Conservation (phyloP, 768 basidiomycete genomes). For the Dictyophora rubrovolvata region DNA sequence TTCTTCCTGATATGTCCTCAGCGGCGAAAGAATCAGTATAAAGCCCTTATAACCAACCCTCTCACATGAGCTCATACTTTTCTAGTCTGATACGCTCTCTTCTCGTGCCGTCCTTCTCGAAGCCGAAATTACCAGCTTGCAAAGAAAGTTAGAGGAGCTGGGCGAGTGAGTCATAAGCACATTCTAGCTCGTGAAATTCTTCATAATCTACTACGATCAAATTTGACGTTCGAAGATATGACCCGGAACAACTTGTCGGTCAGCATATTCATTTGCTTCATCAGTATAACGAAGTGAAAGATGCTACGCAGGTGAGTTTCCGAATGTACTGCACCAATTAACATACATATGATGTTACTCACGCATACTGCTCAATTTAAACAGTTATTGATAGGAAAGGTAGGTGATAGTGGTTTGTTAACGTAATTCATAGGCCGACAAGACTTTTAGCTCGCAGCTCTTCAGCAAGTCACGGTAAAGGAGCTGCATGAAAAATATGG, state of each 20-base stretch:
- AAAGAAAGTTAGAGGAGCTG: conserved; percentile 25
- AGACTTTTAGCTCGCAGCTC: conserved; percentile 50
- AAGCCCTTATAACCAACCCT: too few relatives aligned
- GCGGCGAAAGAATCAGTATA: too few relatives aligned
- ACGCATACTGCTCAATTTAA: neutral
- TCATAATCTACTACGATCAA: neutral
- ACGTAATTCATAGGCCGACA: neutral
- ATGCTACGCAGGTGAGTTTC: conserved; percentile 57
- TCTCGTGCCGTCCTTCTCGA: conserved; percentile 23
- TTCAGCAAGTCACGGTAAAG: conserved; percentile 59
- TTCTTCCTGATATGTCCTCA: too few relatives aligned
- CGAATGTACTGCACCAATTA: neutral
- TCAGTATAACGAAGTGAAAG: conserved; percentile 73
- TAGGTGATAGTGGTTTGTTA: conserved; percentile 29
- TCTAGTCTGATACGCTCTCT: neutral
- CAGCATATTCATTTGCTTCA: conserved; percentile 64
- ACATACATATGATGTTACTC: neutral
- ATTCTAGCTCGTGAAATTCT: neutral
- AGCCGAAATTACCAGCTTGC: conserved; percentile 37
- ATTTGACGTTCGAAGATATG: conserved; percentile 27
- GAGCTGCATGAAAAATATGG: conserved; percentile 68
- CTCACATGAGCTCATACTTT: too few relatives aligned
- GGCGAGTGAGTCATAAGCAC: conserved; percentile 28
- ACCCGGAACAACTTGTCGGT: conserved; percentile 51
- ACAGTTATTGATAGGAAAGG: conserved; percentile 68